Evolutionary conservation across 2,329 filamentous ascomycete genomes (phyloP).

Genomic region (Scedosporium apiospermum): DNA sequence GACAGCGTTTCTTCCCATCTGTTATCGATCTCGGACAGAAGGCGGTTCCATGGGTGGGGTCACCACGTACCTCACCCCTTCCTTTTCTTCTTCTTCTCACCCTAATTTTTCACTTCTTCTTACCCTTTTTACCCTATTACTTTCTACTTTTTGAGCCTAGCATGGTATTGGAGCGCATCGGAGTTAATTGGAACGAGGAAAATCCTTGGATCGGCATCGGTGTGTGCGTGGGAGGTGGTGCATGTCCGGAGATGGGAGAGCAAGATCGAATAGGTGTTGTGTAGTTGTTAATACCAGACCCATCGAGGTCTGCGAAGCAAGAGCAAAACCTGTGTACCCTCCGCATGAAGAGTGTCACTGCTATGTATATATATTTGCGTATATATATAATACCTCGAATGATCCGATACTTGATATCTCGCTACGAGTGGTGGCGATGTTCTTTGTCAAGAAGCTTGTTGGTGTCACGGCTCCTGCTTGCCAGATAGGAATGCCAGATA

Average conservation of each 20-base stretch:
- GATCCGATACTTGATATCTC: neutral
- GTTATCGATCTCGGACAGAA: neutral
- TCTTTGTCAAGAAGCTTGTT: neutral
- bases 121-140: neutral
- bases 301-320: neutral
- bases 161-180: neutral
- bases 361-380: neutral
- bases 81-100: neutral
- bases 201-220: neutral
- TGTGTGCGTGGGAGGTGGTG: neutral
- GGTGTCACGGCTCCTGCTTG: too few species aligned
- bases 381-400: neutral
- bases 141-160: neutral
- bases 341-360: neutral
- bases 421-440: neutral
- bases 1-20: neutral
- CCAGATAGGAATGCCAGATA: too few species aligned
- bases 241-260: neutral
- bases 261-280: neutral
- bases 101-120: neutral
- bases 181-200: neutral
- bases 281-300: neutral
- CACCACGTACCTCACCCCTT: neutral
- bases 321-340: neutral
- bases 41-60: neutral